A percentile compares a stretch with the other conserved stretches of the same genome.
These are phyloP conservation scores for Zizania palustris DNA, from an alignment of 202 grass and related monocot species.

Conservation along the genomic window DNA sequence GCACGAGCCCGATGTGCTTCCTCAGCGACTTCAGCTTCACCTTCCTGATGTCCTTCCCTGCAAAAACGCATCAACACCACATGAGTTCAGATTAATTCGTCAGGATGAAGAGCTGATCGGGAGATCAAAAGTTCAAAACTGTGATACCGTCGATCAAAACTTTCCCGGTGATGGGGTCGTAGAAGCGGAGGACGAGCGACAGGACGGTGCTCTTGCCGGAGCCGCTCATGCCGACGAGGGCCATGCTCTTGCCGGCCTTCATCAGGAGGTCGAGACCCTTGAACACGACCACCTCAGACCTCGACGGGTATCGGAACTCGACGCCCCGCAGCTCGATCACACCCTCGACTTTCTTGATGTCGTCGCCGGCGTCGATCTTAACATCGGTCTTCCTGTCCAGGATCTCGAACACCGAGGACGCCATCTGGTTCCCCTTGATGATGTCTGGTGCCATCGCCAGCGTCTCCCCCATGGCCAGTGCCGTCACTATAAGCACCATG, in stretches of 20 bases:
- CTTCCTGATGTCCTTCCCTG: slow-evolving; percentile 93
- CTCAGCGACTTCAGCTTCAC: slow-evolving; percentile 75
- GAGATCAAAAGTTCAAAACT: not conserved
- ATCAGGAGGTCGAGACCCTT: slow-evolving; percentile 81
- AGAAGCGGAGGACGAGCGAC: slow-evolving; percentile 85
- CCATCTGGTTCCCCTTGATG: slow-evolving; percentile 99
- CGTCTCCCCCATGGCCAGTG: slow-evolving; percentile 91
- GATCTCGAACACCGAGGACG: slow-evolving; percentile 84
- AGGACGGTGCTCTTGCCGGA: slow-evolving; percentile 94
- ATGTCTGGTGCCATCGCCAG: slow-evolving; percentile 92
- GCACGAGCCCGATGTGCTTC: slow-evolving; percentile 85
- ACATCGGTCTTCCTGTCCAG: slow-evolving; percentile 87
- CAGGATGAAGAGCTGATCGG: not conserved
- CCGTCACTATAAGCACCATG: slow-evolving; percentile 99
- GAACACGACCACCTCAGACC: slow-evolving; percentile 78
- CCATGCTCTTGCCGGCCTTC: slow-evolving; percentile 96
- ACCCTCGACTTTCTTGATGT: slow-evolving; percentile 71
- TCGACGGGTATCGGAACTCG: slow-evolving; percentile 78
- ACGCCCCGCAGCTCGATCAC: slow-evolving; percentile 74
- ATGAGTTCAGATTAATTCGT: not conserved
- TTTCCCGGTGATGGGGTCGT: slow-evolving; percentile 72
- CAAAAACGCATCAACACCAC: not conserved
- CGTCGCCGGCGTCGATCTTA: slow-evolving; percentile 65
- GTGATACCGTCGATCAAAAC: slow-evolving; percentile 77
- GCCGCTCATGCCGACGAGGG: slow-evolving; percentile 91